phyloP scores from a whole-genome alignment of 208 protist genomes.

The Phytomonas serpens region DNA sequence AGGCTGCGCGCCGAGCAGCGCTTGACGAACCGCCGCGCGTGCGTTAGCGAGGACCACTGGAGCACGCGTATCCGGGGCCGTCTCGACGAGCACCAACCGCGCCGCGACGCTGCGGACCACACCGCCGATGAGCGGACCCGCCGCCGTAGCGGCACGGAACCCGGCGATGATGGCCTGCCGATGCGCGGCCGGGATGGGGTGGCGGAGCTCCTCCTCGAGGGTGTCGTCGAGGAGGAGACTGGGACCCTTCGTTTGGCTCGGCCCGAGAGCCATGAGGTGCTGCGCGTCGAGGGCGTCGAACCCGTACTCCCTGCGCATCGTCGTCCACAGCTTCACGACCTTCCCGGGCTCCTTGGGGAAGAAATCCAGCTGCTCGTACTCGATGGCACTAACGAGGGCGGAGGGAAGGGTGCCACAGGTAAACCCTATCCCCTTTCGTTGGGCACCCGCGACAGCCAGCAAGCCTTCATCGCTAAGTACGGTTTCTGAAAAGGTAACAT shows the following conservation, averaged over 20 bases:
- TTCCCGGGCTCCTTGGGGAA: constrained; percentile 12
- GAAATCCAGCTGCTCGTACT: constrained; percentile 44
- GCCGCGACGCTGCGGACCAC: constrained; percentile 56
- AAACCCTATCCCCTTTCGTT: constrained; percentile 34
- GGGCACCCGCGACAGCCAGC: constrained; percentile 53
- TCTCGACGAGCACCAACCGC: constrained; percentile 47
- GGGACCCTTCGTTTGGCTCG: constrained; percentile 79
- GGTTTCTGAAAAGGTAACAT: constrained; percentile 96
- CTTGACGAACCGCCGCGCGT: constrained; percentile 89
- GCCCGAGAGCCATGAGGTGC: constrained; percentile 92
- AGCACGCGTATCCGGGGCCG: constrained; percentile 26
- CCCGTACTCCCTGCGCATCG: constrained; percentile 66
- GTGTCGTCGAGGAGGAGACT: constrained; percentile 98
- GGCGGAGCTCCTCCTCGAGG: constrained; percentile 48
- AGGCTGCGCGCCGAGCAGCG: constrained; percentile 94
- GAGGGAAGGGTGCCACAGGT: constrained; percentile 32
- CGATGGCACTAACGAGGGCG: constrained; percentile 33
- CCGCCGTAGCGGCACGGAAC: constrained; percentile 62
- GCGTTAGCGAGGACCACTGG: constrained; percentile 75
- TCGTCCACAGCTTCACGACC: constrained; percentile 34
- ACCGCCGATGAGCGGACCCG: constrained; percentile 97
- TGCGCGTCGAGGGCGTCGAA: constrained; percentile 95
- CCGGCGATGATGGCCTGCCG: constrained; percentile 90
- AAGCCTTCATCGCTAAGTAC: constrained; percentile 88
- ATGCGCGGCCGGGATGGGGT: constrained; percentile 64